Conservation (phyloP, 495 filamentous ascomycete genomes). For the Darksidea phi region DNA sequence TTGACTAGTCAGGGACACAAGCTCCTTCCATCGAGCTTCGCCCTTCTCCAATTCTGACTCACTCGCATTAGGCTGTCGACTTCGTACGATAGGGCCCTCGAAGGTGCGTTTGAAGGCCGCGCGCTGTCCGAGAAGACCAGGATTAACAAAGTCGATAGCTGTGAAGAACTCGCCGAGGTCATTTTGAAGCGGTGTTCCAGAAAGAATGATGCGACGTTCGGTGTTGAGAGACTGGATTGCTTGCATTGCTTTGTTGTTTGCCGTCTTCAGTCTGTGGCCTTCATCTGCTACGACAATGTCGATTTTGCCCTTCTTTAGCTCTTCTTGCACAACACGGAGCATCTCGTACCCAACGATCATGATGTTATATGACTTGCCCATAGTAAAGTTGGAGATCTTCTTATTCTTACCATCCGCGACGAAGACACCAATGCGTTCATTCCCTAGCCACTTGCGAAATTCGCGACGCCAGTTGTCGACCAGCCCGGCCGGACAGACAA, state of each 20-base stretch:
- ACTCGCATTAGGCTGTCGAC: slow-evolving; percentile 68
- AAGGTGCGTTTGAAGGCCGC: slow-evolving; percentile 71
- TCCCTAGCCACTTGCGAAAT: slow-evolving; percentile 77
- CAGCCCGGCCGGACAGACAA: slow-evolving; percentile 77
- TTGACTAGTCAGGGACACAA: slow-evolving; percentile 63
- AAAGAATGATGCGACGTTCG: slow-evolving; percentile 64
- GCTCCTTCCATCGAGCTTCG: slow-evolving; percentile 65
- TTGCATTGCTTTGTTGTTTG: slow-evolving; percentile 75
- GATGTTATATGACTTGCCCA: slow-evolving; percentile 68
- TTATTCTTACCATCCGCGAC: slow-evolving; percentile 62
- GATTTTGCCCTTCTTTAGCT: slow-evolving; percentile 61
- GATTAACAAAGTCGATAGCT: slow-evolving; percentile 79
- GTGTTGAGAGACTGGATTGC: slow-evolving; percentile 74
- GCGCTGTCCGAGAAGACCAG: slow-evolving; percentile 66
- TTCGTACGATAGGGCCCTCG: slow-evolving; percentile 69
- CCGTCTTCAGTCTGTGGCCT: slow-evolving; percentile 77
- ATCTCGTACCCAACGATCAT: slow-evolving; percentile 88
- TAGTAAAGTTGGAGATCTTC: slow-evolving; percentile 71
- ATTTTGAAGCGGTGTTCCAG: slow-evolving; percentile 78
- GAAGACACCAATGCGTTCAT: slow-evolving; percentile 74
- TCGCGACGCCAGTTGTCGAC: slow-evolving; percentile 81
- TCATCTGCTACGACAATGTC: slow-evolving; percentile 83
- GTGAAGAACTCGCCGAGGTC: slow-evolving; percentile 77
- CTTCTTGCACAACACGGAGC: slow-evolving; percentile 65
- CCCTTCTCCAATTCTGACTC: slow-evolving; percentile 70